Evolutionary conservation across 2,329 filamentous ascomycete species (phyloP).

Genomic region (Penicillium hordei): DNA sequence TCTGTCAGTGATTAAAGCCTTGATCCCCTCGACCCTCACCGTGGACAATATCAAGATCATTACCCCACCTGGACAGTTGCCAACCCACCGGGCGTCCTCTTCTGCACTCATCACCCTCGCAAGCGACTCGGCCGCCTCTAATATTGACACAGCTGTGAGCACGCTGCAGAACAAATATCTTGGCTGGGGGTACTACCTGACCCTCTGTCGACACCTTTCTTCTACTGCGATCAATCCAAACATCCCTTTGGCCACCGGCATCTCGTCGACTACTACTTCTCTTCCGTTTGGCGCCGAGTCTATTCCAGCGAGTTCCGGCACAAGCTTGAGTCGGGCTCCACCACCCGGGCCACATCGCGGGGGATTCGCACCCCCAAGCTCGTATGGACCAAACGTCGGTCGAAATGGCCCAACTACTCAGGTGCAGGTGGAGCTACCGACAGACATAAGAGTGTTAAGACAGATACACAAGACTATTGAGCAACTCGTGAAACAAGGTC

Average conservation of each 20-base stretch:
- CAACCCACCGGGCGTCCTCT: conserved; percentile 66
- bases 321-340: conserved; percentile 50
- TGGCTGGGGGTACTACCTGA: conserved; percentile 79
- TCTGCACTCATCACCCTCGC: conserved; percentile 79
- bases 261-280: conserved; percentile 52
- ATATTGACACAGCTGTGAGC: conserved; percentile 79
- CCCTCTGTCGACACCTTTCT: conserved; percentile 77
- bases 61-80: conserved; percentile 49
- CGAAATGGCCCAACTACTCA: conserved; percentile 56
- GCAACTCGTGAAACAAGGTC: conserved; percentile 72
- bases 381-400: conserved; percentile 57
- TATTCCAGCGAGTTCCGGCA: conserved; percentile 51
- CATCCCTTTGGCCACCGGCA: conserved; percentile 48
- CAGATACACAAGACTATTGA: conserved; percentile 89
- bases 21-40: conserved; percentile 55
- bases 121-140: conserved; percentile 75
- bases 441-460: conserved; percentile 73
- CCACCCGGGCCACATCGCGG: conserved; percentile 54
- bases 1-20: conserved; percentile 49
- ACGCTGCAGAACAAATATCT: conserved; percentile 79
- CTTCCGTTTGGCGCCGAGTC: conserved; percentile 78
- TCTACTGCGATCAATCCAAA: conserved; percentile 65
- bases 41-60: conserved; percentile 75
- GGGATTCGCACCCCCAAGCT: conserved; percentile 74
- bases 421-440: conserved; percentile 72